Evolutionary conservation across 768 basidiomycete genomes (phyloP), one percentile per base, ranked within the genome.

Genomic region (Chlorophyllum brunneum): DNA sequence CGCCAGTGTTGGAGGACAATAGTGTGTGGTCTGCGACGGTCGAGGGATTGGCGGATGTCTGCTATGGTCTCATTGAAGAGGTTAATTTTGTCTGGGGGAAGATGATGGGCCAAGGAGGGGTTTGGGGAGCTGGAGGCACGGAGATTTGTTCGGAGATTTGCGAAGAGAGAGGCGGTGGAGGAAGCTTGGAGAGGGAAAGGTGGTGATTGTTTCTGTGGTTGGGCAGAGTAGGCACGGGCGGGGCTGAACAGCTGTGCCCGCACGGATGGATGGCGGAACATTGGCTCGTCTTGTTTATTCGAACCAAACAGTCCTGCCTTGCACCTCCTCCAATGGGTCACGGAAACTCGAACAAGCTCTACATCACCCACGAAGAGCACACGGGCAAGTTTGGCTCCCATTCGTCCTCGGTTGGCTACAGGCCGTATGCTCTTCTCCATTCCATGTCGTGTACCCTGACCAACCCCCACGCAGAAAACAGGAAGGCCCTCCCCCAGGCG

Each of bases 321-420:
- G 27, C 23, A 24, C 18, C 42, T 48, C 15, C 48, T 47, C 70
- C 58, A 53, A 90, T 90, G 88, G 88, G 90, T 44, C 89, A 92
- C 73, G 90, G 90, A 65, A 90, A 88, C 63, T 87, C 86, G 27
- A 77, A 87, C 76, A 92, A 92, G 67, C 70, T 93, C 24, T 93
- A 93, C 65, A 88, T 94, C 64, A 94, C 91, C 2, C 90, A 93
- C 63, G 84, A 88, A 20, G 91, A 94, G 64, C 92, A 93, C 63
- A 75, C 88, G 5, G 91, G 91, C 37, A 72, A 81, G 36, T 78
- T 86, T 63, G 91, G 91, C 29, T 84, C 86, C 37, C 91, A 94
- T 67, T 87, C 91, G 0, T 78, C 89, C 20, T 89, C 88, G 8
- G 77, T 76, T 24, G 91, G 91, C 11, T 83, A 74, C 69, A 88